phyloP scores from a whole-genome alignment of 2,329 filamentous ascomycete genomes.

The Kalaharituber pfeilii region DNA sequence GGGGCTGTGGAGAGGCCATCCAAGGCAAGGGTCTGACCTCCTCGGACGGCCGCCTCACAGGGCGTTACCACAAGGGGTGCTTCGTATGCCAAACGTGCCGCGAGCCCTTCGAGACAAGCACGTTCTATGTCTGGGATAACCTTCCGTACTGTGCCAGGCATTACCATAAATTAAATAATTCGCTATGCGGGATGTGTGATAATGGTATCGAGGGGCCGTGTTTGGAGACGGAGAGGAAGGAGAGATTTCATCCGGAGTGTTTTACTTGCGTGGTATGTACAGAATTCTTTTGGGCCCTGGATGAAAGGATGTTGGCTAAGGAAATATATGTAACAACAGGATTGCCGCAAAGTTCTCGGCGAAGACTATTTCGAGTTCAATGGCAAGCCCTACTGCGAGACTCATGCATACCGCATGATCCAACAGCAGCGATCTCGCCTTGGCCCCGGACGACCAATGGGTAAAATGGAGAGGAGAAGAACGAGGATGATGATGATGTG shows the following conservation, averaged over 20 bases:
- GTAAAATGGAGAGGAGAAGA: slow-evolving; percentile 32
- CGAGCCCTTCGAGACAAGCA: slow-evolving; percentile 64
- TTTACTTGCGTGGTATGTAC: slow-evolving; percentile 50
- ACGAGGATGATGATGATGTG: slow-evolving; percentile 37
- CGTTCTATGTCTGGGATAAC: slow-evolving; percentile 83
- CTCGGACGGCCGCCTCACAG: slow-evolving; percentile 76
- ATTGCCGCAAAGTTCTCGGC: slow-evolving; percentile 54
- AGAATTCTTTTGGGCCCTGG: not conserved
- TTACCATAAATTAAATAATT: slow-evolving; percentile 82
- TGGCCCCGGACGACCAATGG: slow-evolving; percentile 22
- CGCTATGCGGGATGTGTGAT: slow-evolving; percentile 62
- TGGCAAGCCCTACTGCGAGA: slow-evolving; percentile 67
- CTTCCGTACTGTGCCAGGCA: slow-evolving; percentile 79
- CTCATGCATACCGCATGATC: slow-evolving; percentile 52
- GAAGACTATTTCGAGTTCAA: slow-evolving; percentile 86
- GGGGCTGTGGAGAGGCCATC: slow-evolving; percentile 62
- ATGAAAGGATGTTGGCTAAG: not conserved
- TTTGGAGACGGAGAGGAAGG: slow-evolving; percentile 57
- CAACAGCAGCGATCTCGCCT: slow-evolving; percentile 23
- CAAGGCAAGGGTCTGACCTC: slow-evolving; percentile 85
- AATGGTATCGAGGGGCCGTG: slow-evolving; percentile 87
- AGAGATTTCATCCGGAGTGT: slow-evolving; percentile 76
- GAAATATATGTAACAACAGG: slow-evolving; percentile 23
- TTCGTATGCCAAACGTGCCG: slow-evolving; percentile 80
- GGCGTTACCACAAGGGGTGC: slow-evolving; percentile 86